A percentile compares a stretch with the other conserved stretches of the same genome.
phyloP scores from a whole-genome alignment of 2,329 filamentous ascomycete genomes.

The Coniochaeta hoffmannii region DNA sequence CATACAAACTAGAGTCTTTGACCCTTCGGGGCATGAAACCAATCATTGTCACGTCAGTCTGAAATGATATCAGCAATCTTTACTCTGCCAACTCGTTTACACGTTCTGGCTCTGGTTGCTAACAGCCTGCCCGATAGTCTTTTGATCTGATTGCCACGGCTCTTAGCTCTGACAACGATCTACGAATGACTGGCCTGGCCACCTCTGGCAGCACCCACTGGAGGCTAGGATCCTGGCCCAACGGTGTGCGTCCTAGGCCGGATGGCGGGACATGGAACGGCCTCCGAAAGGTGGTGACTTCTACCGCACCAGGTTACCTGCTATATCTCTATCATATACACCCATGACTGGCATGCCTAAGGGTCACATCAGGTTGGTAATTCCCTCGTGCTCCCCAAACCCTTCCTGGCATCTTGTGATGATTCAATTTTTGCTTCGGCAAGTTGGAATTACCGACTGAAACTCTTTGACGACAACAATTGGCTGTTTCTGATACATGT shows the following conservation, averaged over 20 bases:
- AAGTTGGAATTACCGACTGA: slow-evolving; percentile 98
- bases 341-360: slow-evolving; percentile 18
- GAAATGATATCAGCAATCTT: slow-evolving; percentile 36
- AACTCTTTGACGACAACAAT: slow-evolving; percentile 71
- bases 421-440: slow-evolving; percentile 61
- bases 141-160: background rate
- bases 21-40: slow-evolving; percentile 73
- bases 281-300: background rate
- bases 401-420: slow-evolving; percentile 38
- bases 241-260: background rate
- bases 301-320: background rate
- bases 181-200: background rate
- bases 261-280: background rate
- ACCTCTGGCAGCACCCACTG: background rate
- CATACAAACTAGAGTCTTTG: slow-evolving; percentile 97
- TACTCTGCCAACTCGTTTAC: slow-evolving; percentile 7
- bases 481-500: slow-evolving; percentile 72
- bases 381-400: background rate
- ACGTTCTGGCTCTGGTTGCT: background rate
- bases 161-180: background rate
- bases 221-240: background rate
- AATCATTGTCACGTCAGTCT: slow-evolving; percentile 88
- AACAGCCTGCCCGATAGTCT: slow-evolving; percentile 1
- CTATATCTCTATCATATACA: slow-evolving; percentile 3
- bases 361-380: slow-evolving; percentile 14